These are phyloP conservation scores for Globisporangium cystogenes DNA, from an alignment of 352 stramenopile genomes.

Conservation along the genomic window DNA sequence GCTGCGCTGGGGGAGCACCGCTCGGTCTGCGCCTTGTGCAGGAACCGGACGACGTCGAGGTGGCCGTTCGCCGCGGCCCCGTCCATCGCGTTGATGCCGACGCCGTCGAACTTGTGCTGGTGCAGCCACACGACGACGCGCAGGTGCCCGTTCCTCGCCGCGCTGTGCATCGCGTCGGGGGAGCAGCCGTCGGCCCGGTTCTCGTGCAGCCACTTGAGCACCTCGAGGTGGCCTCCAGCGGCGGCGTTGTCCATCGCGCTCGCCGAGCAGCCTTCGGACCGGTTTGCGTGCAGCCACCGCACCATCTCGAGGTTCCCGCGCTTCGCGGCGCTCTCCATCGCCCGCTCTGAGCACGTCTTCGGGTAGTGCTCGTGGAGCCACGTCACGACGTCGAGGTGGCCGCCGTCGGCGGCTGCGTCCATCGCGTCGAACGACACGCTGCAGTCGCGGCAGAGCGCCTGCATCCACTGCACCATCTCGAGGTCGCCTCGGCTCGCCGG, in stretches of 20 bases:
- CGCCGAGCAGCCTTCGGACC: neutral
- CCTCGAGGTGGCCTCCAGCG: neutral
- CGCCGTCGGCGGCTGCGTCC: neutral
- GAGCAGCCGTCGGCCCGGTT: constrained; percentile 2
- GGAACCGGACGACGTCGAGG: neutral
- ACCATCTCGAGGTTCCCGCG: constrained; percentile 1
- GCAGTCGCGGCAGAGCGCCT: neutral
- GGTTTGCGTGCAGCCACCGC: constrained; percentile 1
- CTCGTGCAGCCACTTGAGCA: neutral
- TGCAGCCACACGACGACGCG: constrained; percentile 2
- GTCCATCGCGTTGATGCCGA: neutral
- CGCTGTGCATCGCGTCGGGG: neutral
- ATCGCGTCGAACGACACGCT: neutral
- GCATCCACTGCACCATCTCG: constrained; percentile 3
- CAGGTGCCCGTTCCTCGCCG: neutral
- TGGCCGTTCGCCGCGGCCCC: neutral
- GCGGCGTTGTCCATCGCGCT: neutral
- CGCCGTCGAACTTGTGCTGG: neutral
- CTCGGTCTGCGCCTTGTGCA: neutral
- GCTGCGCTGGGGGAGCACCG: neutral
- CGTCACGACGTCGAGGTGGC: neutral
- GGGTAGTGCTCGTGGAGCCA: constrained; percentile 4
- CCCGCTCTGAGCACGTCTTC: neutral
- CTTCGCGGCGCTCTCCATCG: neutral
- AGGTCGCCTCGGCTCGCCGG: neutral